Base-by-base conservation (phyloP, 257 asterid genomes). In the Salvia hispanica region DNA sequence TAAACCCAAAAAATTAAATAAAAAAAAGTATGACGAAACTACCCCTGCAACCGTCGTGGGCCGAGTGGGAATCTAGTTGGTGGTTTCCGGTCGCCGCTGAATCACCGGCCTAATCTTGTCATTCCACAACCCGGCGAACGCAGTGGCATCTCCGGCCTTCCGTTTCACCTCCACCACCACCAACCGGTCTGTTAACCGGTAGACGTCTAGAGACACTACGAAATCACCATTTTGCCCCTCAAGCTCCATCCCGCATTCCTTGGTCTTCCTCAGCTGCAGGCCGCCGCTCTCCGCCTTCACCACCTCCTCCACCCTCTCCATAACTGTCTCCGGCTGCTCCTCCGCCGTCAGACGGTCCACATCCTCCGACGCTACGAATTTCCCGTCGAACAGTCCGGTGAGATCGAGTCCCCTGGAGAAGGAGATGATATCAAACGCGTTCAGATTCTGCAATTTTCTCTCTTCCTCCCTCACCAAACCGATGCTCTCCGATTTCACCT, bases 401-500 rank as follows among this genome's bases (percentile, higher is more conserved):
- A 93, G 83, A 62, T 93, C 82, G 51, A 93, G 74, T 5, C 97
- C 99, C 1, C 87, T 73, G 0, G 96, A 88, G 78, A 93, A 86
- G 0, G 96, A 90, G 16, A 93, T 93, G 1, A 90, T 73, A 37
- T 88, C 96, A 10, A 93, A 93, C 2, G 99, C 97, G 75, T 86
- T 93, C 73, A 86, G 48, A 64, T 61, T 72, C 58, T 45, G 76
- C 72, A 58, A 15, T 42, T 77, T 67, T 11, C 56, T 73, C n/a
- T 74, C 87, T 7, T 83, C 93, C 48, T 75, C 86, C 51, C 70
- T 74, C 21, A 42, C 58, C 11, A 64, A 69, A 47, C 46, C 70
- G 36, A 31, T 28, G 14, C 67, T 60, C 40, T 72, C 80, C 4
- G 9, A 48, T 62, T 57, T 72, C 31, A 47, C 55, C 70, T 75